Evolutionary conservation across 306 rosid species (phyloP).

Genomic region (Lotus japonicus): DNA sequence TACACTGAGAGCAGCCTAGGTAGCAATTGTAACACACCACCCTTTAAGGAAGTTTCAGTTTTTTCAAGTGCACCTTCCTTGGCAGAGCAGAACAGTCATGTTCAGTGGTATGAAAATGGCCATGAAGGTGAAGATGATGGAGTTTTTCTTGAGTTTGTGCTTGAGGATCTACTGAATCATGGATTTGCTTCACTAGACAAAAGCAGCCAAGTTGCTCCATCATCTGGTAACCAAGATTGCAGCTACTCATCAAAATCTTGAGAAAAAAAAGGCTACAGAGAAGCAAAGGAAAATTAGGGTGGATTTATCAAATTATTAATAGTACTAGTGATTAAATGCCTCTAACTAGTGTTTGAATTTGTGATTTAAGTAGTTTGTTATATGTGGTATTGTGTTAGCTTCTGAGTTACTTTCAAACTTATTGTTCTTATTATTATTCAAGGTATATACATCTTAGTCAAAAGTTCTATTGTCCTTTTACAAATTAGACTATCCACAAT

Average conservation of each 20-base stretch:
- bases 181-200: constrained; percentile 1
- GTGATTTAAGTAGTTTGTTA: not conserved
- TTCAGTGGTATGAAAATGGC: constrained; percentile 1
- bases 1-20: not conserved
- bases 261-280: not conserved
- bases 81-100: not conserved
- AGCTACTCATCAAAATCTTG: no score
- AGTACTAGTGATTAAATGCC: not conserved
- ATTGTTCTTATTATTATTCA: not conserved
- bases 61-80: not conserved
- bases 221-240: not conserved
- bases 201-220: not conserved
- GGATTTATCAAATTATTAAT: not conserved
- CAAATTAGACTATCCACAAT: no score
- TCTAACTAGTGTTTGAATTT: not conserved
- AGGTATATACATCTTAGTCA: constrained; percentile 1
- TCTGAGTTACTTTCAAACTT: not conserved
- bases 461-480: not conserved
- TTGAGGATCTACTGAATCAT: constrained; percentile 6
- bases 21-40: not conserved
- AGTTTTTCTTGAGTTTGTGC: constrained; percentile 1
- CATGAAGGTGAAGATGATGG: constrained; percentile 8
- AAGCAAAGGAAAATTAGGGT: not conserved
- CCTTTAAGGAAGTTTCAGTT: constrained; percentile 2
- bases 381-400: constrained; percentile 1